A percentile compares a stretch with the other conserved stretches of the same genome.
phyloP scores from a whole-genome alignment of 306 rosid species.

The Vigna unguiculata region DNA sequence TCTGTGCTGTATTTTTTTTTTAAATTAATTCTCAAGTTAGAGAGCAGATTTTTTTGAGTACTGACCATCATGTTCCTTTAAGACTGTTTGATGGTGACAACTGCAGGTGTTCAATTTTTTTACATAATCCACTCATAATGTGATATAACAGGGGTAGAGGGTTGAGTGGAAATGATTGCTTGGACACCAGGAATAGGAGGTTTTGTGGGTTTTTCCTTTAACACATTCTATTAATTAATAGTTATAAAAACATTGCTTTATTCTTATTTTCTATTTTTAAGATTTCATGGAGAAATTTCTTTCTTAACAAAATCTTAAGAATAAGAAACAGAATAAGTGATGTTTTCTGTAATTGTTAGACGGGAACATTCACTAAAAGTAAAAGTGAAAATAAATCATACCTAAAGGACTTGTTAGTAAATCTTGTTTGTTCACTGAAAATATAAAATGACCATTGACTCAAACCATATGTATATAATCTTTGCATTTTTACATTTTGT shows the following conservation, averaged over 20 bases:
- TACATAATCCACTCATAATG: constrained; percentile 31
- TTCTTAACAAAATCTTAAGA: not conserved
- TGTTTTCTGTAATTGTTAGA: not conserved
- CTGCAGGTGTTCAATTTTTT: constrained; percentile 52
- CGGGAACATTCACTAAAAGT: not conserved
- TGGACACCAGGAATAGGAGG: not conserved
- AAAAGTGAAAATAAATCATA: not conserved
- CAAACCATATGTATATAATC: not conserved
- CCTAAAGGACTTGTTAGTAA: not conserved
- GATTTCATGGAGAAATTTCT: not conserved
- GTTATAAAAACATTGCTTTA: not conserved
- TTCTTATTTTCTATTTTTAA: not conserved
- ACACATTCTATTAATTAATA: not conserved
- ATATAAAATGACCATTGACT: not conserved
- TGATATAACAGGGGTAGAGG: constrained; percentile 22
- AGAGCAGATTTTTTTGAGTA: constrained; percentile 55
- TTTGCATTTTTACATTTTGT: not conserved
- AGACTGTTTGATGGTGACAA: constrained; percentile 40
- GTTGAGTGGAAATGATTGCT: constrained; percentile 21
- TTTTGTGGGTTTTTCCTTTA: not conserved
- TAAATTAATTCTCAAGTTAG: constrained; percentile 50
- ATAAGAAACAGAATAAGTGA: not conserved
- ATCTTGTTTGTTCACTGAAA: not conserved
- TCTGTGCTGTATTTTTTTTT: constrained; percentile 58
- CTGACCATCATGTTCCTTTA: constrained; percentile 45